Evolutionary conservation across 2,329 filamentous ascomycete genomes (phyloP).

Genomic region (Venturiaceae sp.): DNA sequence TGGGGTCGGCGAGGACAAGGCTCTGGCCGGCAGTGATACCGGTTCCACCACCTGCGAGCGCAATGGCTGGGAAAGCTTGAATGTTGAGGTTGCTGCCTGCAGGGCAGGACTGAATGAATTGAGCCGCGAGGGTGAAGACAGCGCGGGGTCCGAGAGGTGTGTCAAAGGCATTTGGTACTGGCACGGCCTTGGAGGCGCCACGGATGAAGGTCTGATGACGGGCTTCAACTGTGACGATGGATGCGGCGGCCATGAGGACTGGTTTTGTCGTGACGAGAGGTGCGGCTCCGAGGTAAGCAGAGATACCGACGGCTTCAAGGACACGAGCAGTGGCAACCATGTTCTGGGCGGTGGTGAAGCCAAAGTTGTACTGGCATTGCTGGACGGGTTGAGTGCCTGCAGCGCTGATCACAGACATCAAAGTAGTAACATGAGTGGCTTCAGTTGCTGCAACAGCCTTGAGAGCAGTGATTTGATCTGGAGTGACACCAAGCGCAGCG

Average conservation of each 20-base stretch:
- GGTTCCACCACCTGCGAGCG: conserved; percentile 40
- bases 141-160: conserved; percentile 57
- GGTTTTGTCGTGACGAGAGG: conserved; percentile 50
- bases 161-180: conserved; percentile 61
- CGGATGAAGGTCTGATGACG: conserved; percentile 68
- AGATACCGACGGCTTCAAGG: conserved; percentile 64
- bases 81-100: conserved; percentile 52
- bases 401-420: conserved; percentile 51
- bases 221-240: conserved; percentile 64
- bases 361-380: conserved; percentile 64
- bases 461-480: conserved; percentile 48
- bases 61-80: conserved; percentile 49
- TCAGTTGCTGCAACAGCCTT: conserved; percentile 55
- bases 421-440: conserved; percentile 48
- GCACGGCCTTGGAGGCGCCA: conserved; percentile 44
- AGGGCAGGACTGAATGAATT: conserved; percentile 64
- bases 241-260: conserved; percentile 56
- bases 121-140: conserved; percentile 64
- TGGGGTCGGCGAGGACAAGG: conserved; percentile 26
- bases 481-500: conserved; percentile 47
- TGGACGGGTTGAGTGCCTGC: conserved; percentile 56
- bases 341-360: conserved; percentile 50
- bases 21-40: conserved; percentile 28
- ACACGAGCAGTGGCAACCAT: conserved; percentile 63
- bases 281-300: conserved; percentile 62